These are phyloP conservation scores for Corchorus capsularis DNA, from an alignment of 345 rosid genomes.

Conservation along the genomic window DNA sequence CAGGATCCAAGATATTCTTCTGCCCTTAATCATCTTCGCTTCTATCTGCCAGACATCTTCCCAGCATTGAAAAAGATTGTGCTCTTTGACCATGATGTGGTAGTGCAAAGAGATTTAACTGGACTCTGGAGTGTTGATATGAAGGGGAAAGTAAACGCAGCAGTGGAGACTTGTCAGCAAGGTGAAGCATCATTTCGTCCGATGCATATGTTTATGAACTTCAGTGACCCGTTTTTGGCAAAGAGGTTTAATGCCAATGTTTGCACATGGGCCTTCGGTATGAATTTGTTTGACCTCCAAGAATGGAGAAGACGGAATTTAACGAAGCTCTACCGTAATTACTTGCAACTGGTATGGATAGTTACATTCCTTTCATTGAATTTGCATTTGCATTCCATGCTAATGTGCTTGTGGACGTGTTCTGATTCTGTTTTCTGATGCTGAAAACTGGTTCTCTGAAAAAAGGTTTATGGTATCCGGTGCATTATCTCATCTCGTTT, in stretches of 20 bases:
- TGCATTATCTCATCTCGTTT: neutral
- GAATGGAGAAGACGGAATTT: constrained; percentile 77
- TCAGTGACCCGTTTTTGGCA: constrained; percentile 65
- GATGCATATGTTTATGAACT: constrained; percentile 65
- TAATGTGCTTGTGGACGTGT: neutral
- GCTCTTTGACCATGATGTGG: constrained; percentile 91
- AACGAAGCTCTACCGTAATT: constrained; percentile 55
- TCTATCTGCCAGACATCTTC: constrained; percentile 79
- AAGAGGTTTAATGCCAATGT: constrained; percentile 58
- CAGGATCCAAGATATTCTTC: constrained; percentile 69
- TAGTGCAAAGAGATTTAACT: constrained; percentile 77
- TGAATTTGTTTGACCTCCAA: constrained; percentile 82
- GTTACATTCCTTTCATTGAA: neutral
- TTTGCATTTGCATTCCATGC: neutral
- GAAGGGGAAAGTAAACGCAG: constrained; percentile 86
- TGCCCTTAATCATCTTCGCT: constrained; percentile 80
- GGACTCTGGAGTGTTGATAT: constrained; percentile 69
- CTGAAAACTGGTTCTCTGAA: neutral
- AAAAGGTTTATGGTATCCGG: neutral
- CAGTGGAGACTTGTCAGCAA: constrained; percentile 81
- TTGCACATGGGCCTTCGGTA: constrained; percentile 96
- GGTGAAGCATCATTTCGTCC: constrained; percentile 56
- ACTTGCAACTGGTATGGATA: constrained; percentile 65
- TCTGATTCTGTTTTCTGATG: neutral
- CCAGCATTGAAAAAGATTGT: constrained; percentile 74